A percentile compares a stretch with the other conserved stretches of the same genome.
These are phyloP conservation scores for Middelhovenomyces tepae DNA, from an alignment of 805 yeast genomes.

Conservation along the genomic window DNA sequence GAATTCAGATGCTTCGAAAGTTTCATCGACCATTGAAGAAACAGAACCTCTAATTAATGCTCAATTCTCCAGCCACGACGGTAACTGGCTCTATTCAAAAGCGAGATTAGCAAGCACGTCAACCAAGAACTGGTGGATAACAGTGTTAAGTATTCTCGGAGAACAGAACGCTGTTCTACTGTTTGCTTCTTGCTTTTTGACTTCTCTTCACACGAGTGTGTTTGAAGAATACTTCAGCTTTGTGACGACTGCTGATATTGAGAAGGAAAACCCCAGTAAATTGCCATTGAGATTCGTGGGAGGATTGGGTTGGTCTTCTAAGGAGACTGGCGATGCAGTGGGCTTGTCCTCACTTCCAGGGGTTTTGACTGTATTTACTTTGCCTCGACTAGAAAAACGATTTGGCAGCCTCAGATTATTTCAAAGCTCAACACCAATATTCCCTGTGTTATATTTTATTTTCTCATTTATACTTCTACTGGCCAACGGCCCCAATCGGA, in stretches of 20 bases:
- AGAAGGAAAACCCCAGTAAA: conserved; percentile 25
- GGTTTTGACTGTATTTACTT: conserved; percentile 39
- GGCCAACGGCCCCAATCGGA: conserved; percentile 15
- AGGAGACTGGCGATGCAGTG: conserved; percentile 41
- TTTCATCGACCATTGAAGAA: too few relatives aligned
- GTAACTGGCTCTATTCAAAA: too few relatives aligned
- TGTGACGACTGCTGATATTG: conserved; percentile 33
- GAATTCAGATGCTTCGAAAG: too few relatives aligned
- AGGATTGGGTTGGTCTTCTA: conserved; percentile 42
- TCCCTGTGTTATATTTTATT: conserved; percentile 38
- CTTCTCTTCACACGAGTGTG: conserved; percentile 42
- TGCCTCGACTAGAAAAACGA: conserved; percentile 43
- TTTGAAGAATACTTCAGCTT: conserved; percentile 50
- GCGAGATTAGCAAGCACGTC: too few relatives aligned
- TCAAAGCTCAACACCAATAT: conserved; percentile 32
- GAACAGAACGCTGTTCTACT: conserved; percentile 30
- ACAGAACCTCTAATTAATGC: too few relatives aligned
- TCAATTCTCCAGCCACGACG: conserved; percentile 9
- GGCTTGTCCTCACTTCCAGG: conserved; percentile 51
- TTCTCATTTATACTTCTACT: conserved; percentile 43
- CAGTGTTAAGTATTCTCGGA: too few relatives aligned
- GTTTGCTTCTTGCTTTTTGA: conserved; percentile 12
- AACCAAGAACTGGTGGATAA: too few relatives aligned
- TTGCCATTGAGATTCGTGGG: conserved; percentile 46
- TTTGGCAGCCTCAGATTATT: conserved; percentile 39